phyloP scores from a whole-genome alignment of 768 basidiomycete species.

The Agrocybe pediades region DNA sequence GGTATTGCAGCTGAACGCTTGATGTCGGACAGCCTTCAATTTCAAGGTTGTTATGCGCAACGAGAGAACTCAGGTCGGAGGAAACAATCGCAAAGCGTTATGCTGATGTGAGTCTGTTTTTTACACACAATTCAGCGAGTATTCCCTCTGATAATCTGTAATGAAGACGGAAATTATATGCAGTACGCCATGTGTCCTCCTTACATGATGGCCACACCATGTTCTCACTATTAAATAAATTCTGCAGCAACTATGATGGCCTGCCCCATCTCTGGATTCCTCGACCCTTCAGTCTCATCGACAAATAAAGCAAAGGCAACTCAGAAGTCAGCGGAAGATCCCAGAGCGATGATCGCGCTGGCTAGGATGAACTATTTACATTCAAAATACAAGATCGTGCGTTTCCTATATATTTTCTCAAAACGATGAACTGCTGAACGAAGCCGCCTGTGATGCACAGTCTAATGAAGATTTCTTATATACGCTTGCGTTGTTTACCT shows the following conservation, averaged over 20 bases:
- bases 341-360: constrained; percentile 40
- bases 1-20: neutral
- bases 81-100: constrained; percentile 43
- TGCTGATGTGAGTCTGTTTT: too few species aligned
- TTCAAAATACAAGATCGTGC: constrained; percentile 40
- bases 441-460: constrained; percentile 11
- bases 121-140: too few species aligned
- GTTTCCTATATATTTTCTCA: too few species aligned
- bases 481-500: constrained; percentile 38
- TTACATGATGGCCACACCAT: neutral
- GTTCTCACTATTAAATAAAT: neutral
- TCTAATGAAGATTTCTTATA: constrained; percentile 45
- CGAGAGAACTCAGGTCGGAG: constrained; percentile 39
- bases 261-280: constrained; percentile 34
- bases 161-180: too few species aligned
- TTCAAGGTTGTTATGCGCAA: constrained; percentile 41
- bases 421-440: too few species aligned
- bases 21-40: constrained; percentile 46
- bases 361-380: constrained; percentile 47
- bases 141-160: too few species aligned
- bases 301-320: constrained; percentile 10
- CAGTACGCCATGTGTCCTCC: constrained; percentile 30
- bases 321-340: constrained; percentile 31
- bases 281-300: constrained; percentile 12
- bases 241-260: constrained; percentile 35